Percentiles rank a stretch among this genome's conserved stretches.
These are phyloP conservation scores for Verbena officinalis DNA, from an alignment of 257 asterid species.

Conservation along the genomic window DNA sequence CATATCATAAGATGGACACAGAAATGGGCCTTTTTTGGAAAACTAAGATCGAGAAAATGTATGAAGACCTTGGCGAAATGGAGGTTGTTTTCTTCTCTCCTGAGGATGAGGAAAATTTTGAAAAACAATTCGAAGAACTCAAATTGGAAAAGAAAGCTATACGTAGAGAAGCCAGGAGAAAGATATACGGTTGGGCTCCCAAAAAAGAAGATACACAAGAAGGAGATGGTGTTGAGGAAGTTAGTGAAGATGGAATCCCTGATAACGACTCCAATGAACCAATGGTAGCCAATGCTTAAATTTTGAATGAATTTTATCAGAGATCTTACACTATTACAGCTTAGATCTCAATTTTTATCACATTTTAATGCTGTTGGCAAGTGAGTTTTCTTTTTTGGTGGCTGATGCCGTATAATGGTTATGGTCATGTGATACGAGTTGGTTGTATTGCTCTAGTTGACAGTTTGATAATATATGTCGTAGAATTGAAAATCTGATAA, in stretches of 20 bases:
- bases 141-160: conserved; percentile 55
- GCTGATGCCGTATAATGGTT: neutral
- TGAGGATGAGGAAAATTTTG: conserved; percentile 70
- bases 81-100: conserved; percentile 85
- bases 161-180: conserved; percentile 76
- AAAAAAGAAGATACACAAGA: conserved; percentile 44
- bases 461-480: conserved; percentile 1
- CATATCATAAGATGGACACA: conserved; percentile 87
- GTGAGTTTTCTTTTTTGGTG: conserved; percentile 12
- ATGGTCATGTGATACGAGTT: neutral
- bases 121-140: conserved; percentile 55
- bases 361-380: conserved; percentile 22
- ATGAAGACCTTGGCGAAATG: conserved; percentile 86
- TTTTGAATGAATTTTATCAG: neutral
- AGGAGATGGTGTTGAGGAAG: conserved; percentile 40
- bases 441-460: neutral
- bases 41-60: conserved; percentile 83
- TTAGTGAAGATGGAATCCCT: conserved; percentile 29
- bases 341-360: conserved; percentile 2
- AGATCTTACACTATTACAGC: conserved; percentile 4
- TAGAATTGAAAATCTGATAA: neutral
- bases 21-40: conserved; percentile 92
- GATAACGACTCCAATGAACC: conserved; percentile 50
- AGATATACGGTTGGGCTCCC: conserved; percentile 60
- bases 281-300: conserved; percentile 67